Percentiles rank a stretch among this genome's conserved stretches.
phyloP scores from a whole-genome alignment of 2,329 filamentous ascomycete species.

The Xenosphaeropsis pyriputrescens region DNA sequence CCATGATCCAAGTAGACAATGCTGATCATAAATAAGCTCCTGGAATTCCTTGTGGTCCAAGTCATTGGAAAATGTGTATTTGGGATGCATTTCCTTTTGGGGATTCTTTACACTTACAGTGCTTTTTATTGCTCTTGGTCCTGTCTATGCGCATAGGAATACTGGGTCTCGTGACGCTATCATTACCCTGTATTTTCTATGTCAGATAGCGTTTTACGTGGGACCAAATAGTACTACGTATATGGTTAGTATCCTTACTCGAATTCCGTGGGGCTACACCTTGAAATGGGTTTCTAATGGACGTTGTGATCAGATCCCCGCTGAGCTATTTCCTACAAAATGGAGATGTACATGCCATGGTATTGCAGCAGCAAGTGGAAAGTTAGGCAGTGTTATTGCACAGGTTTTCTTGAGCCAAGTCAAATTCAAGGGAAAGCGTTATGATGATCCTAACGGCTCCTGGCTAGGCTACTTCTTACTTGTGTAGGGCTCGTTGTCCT shows the following conservation, averaged over 20 bases:
- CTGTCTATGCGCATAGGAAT: constrained; percentile 28
- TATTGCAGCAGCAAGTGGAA: constrained; percentile 16
- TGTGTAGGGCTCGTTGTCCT: too few relatives aligned
- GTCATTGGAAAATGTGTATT: too few relatives aligned
- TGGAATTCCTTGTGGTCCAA: too few relatives aligned
- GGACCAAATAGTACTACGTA: constrained; percentile 21
- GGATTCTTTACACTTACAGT: constrained; percentile 45
- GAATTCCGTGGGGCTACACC: too few relatives aligned
- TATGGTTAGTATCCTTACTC: constrained; percentile 7
- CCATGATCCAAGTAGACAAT: too few relatives aligned
- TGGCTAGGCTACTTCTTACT: too few relatives aligned
- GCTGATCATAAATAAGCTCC: too few relatives aligned
- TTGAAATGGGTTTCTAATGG: too few relatives aligned
- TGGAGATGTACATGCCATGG: constrained; percentile 16
- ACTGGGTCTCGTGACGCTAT: constrained; percentile 30
- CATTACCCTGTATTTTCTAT: constrained; percentile 43
- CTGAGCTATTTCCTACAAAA: constrained; percentile 18
- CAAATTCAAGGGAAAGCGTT: not conserved
- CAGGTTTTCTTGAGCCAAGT: constrained; percentile 9
- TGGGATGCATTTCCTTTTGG: constrained; percentile 18
- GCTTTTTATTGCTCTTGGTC: constrained; percentile 46
- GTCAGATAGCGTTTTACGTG: constrained; percentile 51
- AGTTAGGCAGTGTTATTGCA: constrained; percentile 14
- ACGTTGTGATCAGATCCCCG: constrained; percentile 5
- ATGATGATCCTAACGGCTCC: too few relatives aligned